Percentiles rank a stretch among this genome's conserved stretches.
These are phyloP conservation scores for Saccharomycopsis sp. DNA, from an alignment of 805 yeast species.

Conservation along the genomic window DNA sequence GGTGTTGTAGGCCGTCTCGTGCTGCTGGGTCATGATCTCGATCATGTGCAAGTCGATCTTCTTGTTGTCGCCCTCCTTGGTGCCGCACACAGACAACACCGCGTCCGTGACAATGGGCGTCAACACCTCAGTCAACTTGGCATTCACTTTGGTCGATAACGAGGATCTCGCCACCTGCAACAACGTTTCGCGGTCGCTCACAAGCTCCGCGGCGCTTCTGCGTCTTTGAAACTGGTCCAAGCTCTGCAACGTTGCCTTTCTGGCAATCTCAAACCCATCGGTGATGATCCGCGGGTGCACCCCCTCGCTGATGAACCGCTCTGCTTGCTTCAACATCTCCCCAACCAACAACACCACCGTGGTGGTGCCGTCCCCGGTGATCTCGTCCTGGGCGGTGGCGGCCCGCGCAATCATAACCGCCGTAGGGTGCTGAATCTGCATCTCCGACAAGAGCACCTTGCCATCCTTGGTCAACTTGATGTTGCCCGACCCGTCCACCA, in stretches of 20 bases:
- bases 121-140: slow-evolving; percentile 67
- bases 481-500: slow-evolving; percentile 94
- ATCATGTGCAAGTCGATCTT: slow-evolving; percentile 89
- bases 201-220: slow-evolving; percentile 40
- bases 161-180: slow-evolving; percentile 90
- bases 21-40: slow-evolving; percentile 98
- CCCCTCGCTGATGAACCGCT: slow-evolving; percentile 84
- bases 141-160: slow-evolving; percentile 74
- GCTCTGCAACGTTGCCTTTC: slow-evolving; percentile 61
- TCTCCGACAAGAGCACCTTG: slow-evolving; percentile 82
- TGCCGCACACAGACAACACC: slow-evolving; percentile 63
- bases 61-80: slow-evolving; percentile 30
- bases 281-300: slow-evolving; percentile 91
- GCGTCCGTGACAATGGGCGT: slow-evolving; percentile 97
- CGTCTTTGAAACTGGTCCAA: slow-evolving; percentile 43
- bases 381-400: slow-evolving; percentile 97
- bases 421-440: slow-evolving; percentile 93
- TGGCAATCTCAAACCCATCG: slow-evolving; percentile 90
- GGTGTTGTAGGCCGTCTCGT: slow-evolving; percentile 76
- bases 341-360: slow-evolving; percentile 93
- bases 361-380: slow-evolving; percentile 99
- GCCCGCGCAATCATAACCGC: slow-evolving; percentile 93
- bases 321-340: slow-evolving; percentile 88
- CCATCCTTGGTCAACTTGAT: slow-evolving; percentile 97
- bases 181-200: slow-evolving; percentile 55